Evolutionary conservation across 495 filamentous ascomycete species (phyloP).

Genomic region (Penicillium ochrochloron): DNA sequence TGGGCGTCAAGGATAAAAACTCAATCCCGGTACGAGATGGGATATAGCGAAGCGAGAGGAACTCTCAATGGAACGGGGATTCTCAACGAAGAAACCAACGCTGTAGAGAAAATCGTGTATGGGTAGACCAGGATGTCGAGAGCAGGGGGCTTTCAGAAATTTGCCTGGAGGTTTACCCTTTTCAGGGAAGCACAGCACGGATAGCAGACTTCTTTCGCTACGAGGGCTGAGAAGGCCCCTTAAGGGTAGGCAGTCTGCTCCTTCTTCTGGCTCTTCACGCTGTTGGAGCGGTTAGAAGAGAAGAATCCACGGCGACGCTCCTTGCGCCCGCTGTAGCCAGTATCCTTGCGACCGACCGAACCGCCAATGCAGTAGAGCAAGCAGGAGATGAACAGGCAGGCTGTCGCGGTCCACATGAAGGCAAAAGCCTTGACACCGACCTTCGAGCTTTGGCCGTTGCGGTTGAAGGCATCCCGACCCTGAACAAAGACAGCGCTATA

Average conservation of each 20-base stretch:
- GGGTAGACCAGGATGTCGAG: constrained; percentile 12
- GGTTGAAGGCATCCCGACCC: constrained; percentile 71
- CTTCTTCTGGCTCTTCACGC: constrained; percentile 44
- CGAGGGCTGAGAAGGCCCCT: constrained; percentile 16
- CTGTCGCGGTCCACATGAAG: constrained; percentile 84
- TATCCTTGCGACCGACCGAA: constrained; percentile 39
- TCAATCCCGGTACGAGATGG: constrained; percentile 4
- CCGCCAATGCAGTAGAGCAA: constrained; percentile 68
- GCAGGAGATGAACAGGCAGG: constrained; percentile 69
- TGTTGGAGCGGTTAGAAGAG: constrained; percentile 42
- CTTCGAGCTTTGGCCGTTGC: constrained; percentile 57
- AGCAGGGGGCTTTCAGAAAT: constrained; percentile 1
- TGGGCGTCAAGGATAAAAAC: constrained; percentile 5
- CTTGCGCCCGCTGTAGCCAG: constrained; percentile 48
- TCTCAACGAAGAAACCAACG: constrained; percentile 18
- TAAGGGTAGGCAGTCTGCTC: constrained; percentile 31
- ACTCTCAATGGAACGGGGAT: constrained; percentile 10
- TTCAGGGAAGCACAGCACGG: background rate
- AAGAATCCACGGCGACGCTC: constrained; percentile 51
- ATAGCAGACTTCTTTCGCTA: background rate
- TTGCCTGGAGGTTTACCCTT: background rate
- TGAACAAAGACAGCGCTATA: constrained; percentile 73
- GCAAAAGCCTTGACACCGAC: constrained; percentile 78
- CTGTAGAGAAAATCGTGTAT: constrained; percentile 17
- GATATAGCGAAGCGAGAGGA: constrained; percentile 18